Evolutionary conservation across 352 stramenopile genomes (phyloP), one percentile per base, ranked within the genome.

Genomic region (Phytophthora quininea): DNA sequence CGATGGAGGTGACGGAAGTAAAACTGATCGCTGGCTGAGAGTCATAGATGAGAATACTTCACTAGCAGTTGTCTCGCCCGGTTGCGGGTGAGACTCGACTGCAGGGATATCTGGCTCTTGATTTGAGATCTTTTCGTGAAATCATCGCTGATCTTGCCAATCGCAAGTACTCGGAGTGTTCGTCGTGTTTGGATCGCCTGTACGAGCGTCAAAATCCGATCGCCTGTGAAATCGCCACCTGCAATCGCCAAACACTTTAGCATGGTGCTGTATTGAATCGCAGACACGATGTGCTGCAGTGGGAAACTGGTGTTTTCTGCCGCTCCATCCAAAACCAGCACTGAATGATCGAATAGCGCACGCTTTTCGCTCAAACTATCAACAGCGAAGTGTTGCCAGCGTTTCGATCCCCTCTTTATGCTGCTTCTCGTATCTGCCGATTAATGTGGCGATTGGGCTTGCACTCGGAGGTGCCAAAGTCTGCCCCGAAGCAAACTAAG

Each of bases 301-400:
- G 66, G 60, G 19, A 76, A 73, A 15, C 54, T 69, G 29, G 69
- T 61, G 46, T 56, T 51, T 2, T 33, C 59, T 5, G 60, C 56
- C 33, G 53, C 15, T 11, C 59, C 54, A 19, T 27, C 43, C 6
- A 90, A 43, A 1, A 89, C 60, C 7, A 91, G 56, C 8, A 81
- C 74, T 3, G 73, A 54, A 29, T 74, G 72, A 37, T 89, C 78
- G 35, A 89, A 89, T 24, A 91, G 58, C 32, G 78, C 69, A n/a
- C 71, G 69, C 37, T 79, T 80, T 47, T 86, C 74, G 14, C 58
- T 55, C 31, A 82, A n/a, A 14, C 65, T 74, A 9, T 72, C 61
- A 4, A 81, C 48, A 8, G 64, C 51, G n/a, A 1, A 82, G 24
- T 4, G 29, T 30, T 29, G 76, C 69, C 29, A 76, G 73, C 3